These are phyloP conservation scores for Gremmenia infestans DNA, from an alignment of 2,329 filamentous ascomycete genomes.

Conservation along the genomic window DNA sequence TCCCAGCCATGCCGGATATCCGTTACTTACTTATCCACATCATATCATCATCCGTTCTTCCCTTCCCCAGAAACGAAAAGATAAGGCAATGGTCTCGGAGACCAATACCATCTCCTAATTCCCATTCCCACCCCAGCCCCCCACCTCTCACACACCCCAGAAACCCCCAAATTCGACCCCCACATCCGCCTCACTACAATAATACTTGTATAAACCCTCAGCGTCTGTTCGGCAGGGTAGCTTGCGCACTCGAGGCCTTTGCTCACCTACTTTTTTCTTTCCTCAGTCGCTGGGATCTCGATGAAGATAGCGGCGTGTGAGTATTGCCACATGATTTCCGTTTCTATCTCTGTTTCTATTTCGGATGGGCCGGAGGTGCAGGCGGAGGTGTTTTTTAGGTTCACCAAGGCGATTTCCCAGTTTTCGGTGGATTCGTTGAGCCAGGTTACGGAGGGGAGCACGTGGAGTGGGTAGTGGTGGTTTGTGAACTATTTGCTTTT, in stretches of 20 bases:
- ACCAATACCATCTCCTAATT: not conserved
- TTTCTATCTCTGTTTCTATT: not conserved
- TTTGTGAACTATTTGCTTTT: constrained; percentile 2
- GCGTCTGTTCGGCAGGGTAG: not conserved
- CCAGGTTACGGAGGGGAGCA: constrained; percentile 4
- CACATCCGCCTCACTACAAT: too few species aligned
- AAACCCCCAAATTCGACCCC: not conserved
- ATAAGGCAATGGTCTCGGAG: not conserved
- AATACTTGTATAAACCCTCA: not conserved
- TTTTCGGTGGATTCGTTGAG: constrained; percentile 10
- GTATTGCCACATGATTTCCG: constrained; percentile 14
- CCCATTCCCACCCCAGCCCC: not conserved
- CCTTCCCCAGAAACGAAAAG: not conserved
- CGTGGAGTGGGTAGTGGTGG: constrained; percentile 8
- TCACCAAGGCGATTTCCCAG: constrained; percentile 13
- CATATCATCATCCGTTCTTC: not conserved
- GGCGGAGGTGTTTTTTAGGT: constrained; percentile 1
- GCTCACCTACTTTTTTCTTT: not conserved
- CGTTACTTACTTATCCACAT: not conserved
- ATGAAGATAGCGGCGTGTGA: constrained; percentile 14
- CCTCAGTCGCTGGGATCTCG: constrained; percentile 4
- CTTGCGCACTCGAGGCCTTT: not conserved
- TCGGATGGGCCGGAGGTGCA: not conserved
- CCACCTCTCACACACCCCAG: not conserved
- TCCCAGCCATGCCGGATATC: too few species aligned